Evolutionary conservation across 805 yeast genomes (phyloP).

Genomic region (Wickerhamomyces bovis): DNA sequence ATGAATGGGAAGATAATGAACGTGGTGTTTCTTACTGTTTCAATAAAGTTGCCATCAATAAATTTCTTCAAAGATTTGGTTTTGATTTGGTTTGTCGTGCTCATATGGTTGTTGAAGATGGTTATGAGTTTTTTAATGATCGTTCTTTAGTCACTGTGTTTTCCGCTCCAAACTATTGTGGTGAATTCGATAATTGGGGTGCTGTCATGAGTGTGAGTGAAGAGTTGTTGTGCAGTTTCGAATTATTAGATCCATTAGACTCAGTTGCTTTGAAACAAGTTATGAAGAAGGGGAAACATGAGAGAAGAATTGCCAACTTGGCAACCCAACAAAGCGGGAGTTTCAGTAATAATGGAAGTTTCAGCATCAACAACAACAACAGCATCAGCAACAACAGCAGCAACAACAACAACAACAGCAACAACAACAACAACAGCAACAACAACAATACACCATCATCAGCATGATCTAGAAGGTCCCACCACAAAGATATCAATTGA

Average conservation of each 20-base stretch:
- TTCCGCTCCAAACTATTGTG: conserved; percentile 90
- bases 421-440: neutral
- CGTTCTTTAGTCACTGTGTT: conserved; percentile 93
- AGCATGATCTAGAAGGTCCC: too few relatives aligned
- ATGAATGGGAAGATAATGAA: conserved; percentile 98
- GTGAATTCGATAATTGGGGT: conserved; percentile 77
- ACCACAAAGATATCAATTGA: neutral
- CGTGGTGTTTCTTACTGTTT: conserved; percentile 98
- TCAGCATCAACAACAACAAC: conserved; percentile 5
- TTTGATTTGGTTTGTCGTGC: conserved; percentile 98
- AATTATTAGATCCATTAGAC: conserved; percentile 88
- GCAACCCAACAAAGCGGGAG: conserved; percentile 20
- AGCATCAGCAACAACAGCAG: neutral
- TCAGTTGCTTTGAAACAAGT: conserved; percentile 89
- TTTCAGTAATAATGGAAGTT: conserved; percentile 18
- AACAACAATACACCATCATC: neutral
- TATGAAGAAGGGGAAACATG: conserved; percentile 90
- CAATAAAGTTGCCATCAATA: conserved; percentile 95
- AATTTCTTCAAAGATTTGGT: conserved; percentile 94
- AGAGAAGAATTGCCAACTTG: conserved; percentile 58
- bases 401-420: neutral
- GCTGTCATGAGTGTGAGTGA: conserved; percentile 97
- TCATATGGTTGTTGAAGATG: conserved; percentile 98
- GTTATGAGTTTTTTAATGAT: conserved; percentile 94
- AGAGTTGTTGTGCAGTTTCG: conserved; percentile 88